phyloP scores from a whole-genome alignment of 2,329 filamentous ascomycete species.

The Leptographium wingfieldii region DNA sequence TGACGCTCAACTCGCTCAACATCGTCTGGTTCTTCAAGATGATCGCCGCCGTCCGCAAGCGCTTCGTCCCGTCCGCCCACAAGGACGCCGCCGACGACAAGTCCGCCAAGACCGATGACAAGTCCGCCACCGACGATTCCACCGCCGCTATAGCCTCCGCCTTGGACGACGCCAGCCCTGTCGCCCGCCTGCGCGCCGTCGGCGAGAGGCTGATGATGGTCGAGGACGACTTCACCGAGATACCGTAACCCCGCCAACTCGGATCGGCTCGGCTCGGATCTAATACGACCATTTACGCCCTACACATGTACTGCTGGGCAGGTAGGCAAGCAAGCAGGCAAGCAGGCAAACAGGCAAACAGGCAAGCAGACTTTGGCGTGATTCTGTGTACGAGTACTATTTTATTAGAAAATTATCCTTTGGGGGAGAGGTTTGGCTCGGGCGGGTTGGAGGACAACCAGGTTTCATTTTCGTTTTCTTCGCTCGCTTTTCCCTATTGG shows the following conservation, averaged over 20 bases:
- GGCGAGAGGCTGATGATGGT: constrained; percentile 9
- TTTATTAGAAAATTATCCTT: no score
- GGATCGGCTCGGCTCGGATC: neutral
- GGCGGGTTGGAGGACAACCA: no score
- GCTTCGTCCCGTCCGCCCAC: constrained; percentile 46
- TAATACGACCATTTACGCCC: no score
- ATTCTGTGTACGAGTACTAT: no score
- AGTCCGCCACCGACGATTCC: constrained; percentile 11
- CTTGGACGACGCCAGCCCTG: constrained; percentile 9
- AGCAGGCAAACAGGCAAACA: no score
- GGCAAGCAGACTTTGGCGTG: no score
- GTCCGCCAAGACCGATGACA: constrained; percentile 12
- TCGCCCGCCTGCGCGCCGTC: constrained; percentile 12
- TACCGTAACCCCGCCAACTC: constrained; percentile 8
- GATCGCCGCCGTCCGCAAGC: constrained; percentile 65
- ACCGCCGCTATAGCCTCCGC: constrained; percentile 6
- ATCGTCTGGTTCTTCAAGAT: constrained; percentile 83
- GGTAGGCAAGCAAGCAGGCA: no score
- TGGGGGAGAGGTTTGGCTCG: no score
- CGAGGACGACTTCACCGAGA: constrained; percentile 12
- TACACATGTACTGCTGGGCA: no score
- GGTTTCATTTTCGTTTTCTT: no score
- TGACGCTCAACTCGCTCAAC: constrained; percentile 64
- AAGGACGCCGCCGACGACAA: neutral
- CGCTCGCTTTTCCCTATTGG: no score